Evolutionary conservation across 352 stramenopile genomes (phyloP), one percentile per base, ranked within the genome.

Genomic region (Phytophthora rubi): DNA sequence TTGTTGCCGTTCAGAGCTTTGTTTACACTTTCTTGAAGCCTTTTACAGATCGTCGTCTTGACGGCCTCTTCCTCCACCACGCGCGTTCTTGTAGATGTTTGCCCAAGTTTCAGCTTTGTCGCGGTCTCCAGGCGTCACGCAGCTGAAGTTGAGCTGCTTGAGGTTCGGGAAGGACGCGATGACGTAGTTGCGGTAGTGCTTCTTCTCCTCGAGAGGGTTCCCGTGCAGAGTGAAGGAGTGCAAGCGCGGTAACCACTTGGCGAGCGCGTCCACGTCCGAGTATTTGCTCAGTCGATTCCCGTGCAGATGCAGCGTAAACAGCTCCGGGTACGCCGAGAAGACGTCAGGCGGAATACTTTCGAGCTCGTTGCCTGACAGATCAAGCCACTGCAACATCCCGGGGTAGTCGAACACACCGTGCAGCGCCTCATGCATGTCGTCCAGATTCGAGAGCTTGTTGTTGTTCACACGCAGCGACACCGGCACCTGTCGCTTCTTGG

Each of bases 161-260:
- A 96, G 73, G 13, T 63, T 74, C 3, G 88, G 86, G 55, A 94
- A 83, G n/a, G 76, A 67, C 56, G 85, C 77, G 45, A 96, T 81
- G 16, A 92, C 81, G 69, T 93, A 97, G 71, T 88, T 95, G 23
- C 81, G 76, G 65, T 95, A 96, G 63, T 95, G 84, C 60, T 95
- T 96, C 74, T 93, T 95, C 63, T 95, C 85, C 44, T 92, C 89
- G 6, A 96, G 26, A 4, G 89, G 88, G 62, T 97, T 97, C 13
- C 90, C 89, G 66, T 93, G 88, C 28, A 96, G 61, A 9, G 87
- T 88, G 30, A 97, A 69, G 16, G 84, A 73, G 47, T 86, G 82
- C n/a, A 95, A 67, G 2, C 67, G 68, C 13, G 85, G 80, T 3
- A 95, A 58, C 15, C 74, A 79, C 44, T 55, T 62, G 0, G 79